These are phyloP conservation scores for Paramecium sonneborni DNA, from an alignment of 73 alveolate genomes.

Conservation along the genomic window DNA sequence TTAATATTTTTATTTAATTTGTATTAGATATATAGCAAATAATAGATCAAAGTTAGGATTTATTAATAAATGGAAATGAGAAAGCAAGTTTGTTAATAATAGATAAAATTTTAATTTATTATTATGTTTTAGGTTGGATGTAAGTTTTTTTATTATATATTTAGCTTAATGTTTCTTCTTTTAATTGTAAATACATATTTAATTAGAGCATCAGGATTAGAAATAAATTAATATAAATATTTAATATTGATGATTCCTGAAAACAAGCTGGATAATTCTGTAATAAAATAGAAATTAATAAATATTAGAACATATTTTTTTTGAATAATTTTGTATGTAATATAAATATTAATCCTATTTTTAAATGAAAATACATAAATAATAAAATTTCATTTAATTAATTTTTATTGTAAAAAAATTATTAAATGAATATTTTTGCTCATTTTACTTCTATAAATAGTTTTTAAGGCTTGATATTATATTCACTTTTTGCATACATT, in stretches of 20 bases:
- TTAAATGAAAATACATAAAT: no score
- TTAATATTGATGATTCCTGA: slow-evolving; percentile 3
- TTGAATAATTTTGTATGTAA: background rate
- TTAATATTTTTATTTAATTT: background rate
- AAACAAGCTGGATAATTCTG: background rate
- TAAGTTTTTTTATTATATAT: background rate
- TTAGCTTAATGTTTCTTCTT: background rate
- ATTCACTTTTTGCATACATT: background rate
- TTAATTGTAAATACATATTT: background rate
- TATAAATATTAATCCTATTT: background rate
- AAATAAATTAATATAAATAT: background rate
- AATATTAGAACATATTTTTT: slow-evolving; percentile 8
- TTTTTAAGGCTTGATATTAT: background rate
- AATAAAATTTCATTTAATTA: no score
- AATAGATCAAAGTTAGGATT: background rate
- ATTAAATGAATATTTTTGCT: background rate
- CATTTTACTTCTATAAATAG: background rate
- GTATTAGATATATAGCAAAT: background rate
- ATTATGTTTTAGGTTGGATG: background rate
- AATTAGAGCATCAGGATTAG: background rate
- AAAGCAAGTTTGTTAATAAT: background rate
- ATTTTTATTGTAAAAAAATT: background rate
- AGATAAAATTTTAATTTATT: background rate
- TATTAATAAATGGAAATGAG: background rate
- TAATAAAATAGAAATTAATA: background rate